Evolutionary conservation across 768 basidiomycete species (phyloP), one percentile per base, ranked within the genome.

Genomic region (Heimioporus sp.): DNA sequence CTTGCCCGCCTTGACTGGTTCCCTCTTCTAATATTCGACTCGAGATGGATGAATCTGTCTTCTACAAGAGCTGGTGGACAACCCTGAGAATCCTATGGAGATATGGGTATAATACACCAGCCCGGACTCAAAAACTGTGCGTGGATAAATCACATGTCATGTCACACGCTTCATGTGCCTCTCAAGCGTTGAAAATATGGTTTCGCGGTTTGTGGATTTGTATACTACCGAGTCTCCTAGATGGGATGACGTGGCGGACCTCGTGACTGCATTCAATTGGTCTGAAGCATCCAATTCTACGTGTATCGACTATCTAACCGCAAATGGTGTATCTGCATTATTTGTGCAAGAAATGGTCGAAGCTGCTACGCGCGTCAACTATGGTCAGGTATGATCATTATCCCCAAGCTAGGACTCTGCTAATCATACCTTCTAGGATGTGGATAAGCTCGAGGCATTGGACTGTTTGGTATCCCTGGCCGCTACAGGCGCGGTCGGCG

Each of bases 351-450:
- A 98, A 70, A 69, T 95, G 42, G 76, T 93, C 31, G 90, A 92
- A 48, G 87, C 82, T 4, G 82, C 86, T 2, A 89, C 90, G 9
- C 78, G 92, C 36, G 89, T 91, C 37, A 94, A 92, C 66, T 93
- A 93, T 61, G 87, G 86, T 45, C 86, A 88, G 74, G 85, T 86
- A 51, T 17, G 68, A 48, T 30, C 46, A 36, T 36, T 24, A 11
- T 35, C 51, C 17, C 35, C 2, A 13, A 28, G 19, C 8, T 39
- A 20, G 35, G 21, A 57, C 32, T 44, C 34, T 28, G 39, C 44
- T 47, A 28, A 48, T 35, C 38, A 45, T 24, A 20, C 46, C 10
- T 45, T 51, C 31, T 61, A 91, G 80, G 82, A 92, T 61, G 76
- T 82, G 12, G 77, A 81, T 58, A 59, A 73, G 20, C 85, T 98